Evolutionary conservation across 345 rosid genomes (phyloP), one percentile per base, ranked within the genome.

Genomic region (Citrus inodora): DNA sequence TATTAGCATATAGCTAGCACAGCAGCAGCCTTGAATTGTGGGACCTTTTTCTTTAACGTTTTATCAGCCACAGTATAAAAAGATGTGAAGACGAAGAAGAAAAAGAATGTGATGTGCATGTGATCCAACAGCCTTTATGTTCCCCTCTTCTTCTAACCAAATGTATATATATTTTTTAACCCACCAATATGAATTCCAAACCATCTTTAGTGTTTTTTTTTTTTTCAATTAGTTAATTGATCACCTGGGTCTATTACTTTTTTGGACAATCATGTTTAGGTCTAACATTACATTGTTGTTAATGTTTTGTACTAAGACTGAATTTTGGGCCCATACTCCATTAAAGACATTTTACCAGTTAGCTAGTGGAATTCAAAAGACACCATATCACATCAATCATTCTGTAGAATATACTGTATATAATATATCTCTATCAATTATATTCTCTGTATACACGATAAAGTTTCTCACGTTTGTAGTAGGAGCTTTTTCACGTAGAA

Each of bases 121-220:
- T 92, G 95, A 86, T 87, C 88, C 86, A 84, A 88, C 92, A 90
- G 92, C 89, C 91, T 90, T 92, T 86, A 78, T 90, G 94, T 85
- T 90, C 91, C 95, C 95, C 81, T 82, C 95, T 81, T 82, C 88
- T 78, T 81, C 79, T 68, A 81, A 71, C 82, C 79, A 48, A 67
- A 33, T 38, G 28, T 62, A 80, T 46, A 79, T 78, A 81, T 83
- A 82, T 32, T 62, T 83, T 84, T 7, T 7, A 58, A 58, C 27
- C 62, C 62, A 22, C 61, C 61, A 22, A 5, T 19, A 0, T n/a
- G 8, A 56, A 19, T n/a, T 22, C 61, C 61, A 56, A 30, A 21
- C 37, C 4, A 67, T 75, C 48, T 73, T 73, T 30, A 24, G 21
- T 8, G 8, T 38, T 38, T 40, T 38, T 67, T 65, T 80, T 86